A percentile compares a stretch with the other conserved stretches of the same genome.
These are phyloP conservation scores for Flaveria robusta DNA, from an alignment of 129 eudicot species.

Conservation along the genomic window DNA sequence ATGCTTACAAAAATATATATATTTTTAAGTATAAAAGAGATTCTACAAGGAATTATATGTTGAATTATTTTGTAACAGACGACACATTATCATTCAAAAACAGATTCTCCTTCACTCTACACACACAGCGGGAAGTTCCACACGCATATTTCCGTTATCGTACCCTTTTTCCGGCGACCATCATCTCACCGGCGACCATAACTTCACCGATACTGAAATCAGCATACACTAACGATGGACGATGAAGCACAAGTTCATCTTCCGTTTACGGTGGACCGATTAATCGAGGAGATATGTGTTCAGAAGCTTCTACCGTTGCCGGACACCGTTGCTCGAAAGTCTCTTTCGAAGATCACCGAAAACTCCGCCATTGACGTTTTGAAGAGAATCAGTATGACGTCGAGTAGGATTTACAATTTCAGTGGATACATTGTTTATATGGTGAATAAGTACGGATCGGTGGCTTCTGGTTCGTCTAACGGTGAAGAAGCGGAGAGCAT, in stretches of 20 bases:
- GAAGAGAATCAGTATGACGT: slow-evolving; percentile 5
- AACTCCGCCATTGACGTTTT: slow-evolving; percentile 27
- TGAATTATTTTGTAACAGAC: too few species aligned
- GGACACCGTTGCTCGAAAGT: slow-evolving; percentile 14
- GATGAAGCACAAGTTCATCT: slow-evolving; percentile 24
- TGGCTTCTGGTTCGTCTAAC: background rate
- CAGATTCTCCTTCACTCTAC: background rate
- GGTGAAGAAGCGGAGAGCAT: slow-evolving; percentile 17
- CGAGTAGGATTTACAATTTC: slow-evolving; percentile 7
- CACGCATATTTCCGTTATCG: background rate
- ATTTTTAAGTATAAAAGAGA: too few species aligned
- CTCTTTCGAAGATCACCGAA: slow-evolving; percentile 21
- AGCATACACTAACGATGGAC: slow-evolving; percentile 3
- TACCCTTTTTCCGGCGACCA: background rate
- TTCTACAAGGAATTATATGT: too few species aligned
- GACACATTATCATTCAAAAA: too few species aligned
- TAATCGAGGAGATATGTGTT: slow-evolving; percentile 26
- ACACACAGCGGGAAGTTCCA: slow-evolving; percentile 23
- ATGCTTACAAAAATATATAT: too few species aligned
- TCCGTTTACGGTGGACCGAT: background rate
- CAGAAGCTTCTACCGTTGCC: slow-evolving; percentile 30
- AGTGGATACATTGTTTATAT: slow-evolving; percentile 19
- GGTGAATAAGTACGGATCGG: slow-evolving; percentile 16
- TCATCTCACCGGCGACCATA: slow-evolving; percentile 2
- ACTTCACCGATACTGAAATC: background rate